Conservation (phyloP, 345 rosid genomes). For the Hevea brasiliensis region DNA sequence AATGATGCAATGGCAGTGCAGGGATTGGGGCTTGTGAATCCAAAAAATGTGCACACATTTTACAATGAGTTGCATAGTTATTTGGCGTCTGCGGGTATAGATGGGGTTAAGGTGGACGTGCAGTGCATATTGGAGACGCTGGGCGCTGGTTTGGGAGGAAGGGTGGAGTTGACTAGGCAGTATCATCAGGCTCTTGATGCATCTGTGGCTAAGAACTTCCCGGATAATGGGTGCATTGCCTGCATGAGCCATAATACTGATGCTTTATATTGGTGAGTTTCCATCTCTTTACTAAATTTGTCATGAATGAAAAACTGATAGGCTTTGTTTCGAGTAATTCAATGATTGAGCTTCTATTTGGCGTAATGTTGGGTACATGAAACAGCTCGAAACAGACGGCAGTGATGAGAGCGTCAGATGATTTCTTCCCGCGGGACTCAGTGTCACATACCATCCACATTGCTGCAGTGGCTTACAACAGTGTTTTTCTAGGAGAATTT, state of each 20-base stretch:
- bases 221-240: constrained; percentile 87
- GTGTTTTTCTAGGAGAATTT: constrained; percentile 83
- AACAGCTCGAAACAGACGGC: constrained; percentile 94
- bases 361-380: not conserved
- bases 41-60: constrained; percentile 64
- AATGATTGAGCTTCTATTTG: not conserved
- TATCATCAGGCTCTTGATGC: constrained; percentile 92
- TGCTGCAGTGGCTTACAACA: constrained; percentile 84
- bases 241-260: constrained; percentile 98
- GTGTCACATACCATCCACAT: constrained; percentile 89
- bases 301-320: too few relatives aligned
- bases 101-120: constrained; percentile 90
- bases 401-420: constrained; percentile 88
- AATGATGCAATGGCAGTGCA: constrained; percentile 61
- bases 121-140: constrained; percentile 91
- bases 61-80: constrained; percentile 80
- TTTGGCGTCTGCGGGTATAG: constrained; percentile 76
- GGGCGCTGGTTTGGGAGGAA: constrained; percentile 76
- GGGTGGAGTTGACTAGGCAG: constrained; percentile 79
- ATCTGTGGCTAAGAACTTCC: constrained; percentile 71
- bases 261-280: constrained; percentile 77
- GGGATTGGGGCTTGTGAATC: constrained; percentile 84
- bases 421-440: constrained; percentile 89
- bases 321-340: not conserved
- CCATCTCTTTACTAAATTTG: not conserved